Percentiles rank a stretch among this genome's conserved stretches.
phyloP scores from a whole-genome alignment of 805 yeast species.

The Candida namnaoensis region DNA sequence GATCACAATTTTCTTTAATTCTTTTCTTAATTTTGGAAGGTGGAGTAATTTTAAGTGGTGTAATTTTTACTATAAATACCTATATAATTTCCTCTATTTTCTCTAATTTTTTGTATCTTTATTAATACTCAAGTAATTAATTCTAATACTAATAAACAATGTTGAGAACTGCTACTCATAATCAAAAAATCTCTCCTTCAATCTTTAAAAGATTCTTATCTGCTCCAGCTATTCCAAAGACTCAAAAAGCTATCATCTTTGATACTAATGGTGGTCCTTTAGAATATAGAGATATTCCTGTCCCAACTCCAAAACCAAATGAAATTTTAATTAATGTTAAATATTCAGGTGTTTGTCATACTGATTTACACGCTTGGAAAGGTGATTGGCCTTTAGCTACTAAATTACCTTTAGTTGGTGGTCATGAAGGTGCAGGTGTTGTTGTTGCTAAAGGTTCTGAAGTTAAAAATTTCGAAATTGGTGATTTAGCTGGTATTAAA shows the following conservation, averaged over 20 bases:
- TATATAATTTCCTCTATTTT: not conserved
- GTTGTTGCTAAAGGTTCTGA: conserved; percentile 70
- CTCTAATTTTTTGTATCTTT: not conserved
- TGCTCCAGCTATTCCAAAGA: conserved; percentile 39
- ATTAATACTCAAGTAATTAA: too few relatives aligned
- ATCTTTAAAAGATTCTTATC: conserved; percentile 7
- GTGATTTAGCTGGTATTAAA: conserved; percentile 78
- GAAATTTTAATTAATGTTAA: conserved; percentile 75
- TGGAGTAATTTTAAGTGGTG: too few relatives aligned
- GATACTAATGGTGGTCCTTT: conserved; percentile 59
- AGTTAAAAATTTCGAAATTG: conserved; percentile 64
- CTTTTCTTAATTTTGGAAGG: too few relatives aligned
- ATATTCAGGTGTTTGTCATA: conserved; percentile 91
- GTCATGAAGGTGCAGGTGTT: conserved; percentile 86
- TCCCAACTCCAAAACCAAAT: conserved; percentile 69
- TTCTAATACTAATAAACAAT: too few relatives aligned
- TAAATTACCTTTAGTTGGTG: conserved; percentile 74
- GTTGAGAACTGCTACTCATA: conserved; percentile 11
- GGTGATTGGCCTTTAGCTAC: conserved; percentile 86
- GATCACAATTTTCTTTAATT: too few relatives aligned
- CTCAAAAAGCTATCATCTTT: conserved; percentile 67
- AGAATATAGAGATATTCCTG: conserved; percentile 65
- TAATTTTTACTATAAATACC: too few relatives aligned
- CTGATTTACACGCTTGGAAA: conserved; percentile 90
- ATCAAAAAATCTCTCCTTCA: conserved; percentile 11